Conservation (phyloP, 164 flowering plant species). For the Nelumbo lutea region DNA sequence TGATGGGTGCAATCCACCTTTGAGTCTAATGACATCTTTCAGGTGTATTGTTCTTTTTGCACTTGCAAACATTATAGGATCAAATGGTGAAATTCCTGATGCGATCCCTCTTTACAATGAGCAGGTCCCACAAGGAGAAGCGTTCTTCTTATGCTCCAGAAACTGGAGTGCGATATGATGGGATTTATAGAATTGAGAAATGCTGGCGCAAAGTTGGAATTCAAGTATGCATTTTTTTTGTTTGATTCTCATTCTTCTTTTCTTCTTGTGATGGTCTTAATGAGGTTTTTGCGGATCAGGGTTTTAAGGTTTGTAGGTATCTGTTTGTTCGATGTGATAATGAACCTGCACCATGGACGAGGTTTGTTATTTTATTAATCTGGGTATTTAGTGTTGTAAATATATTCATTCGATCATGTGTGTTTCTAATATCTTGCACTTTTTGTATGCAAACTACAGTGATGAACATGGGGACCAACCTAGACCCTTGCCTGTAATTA, state of each 20-base stretch:
- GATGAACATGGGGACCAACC: slow-evolving; percentile 33
- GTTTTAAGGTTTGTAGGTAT: slow-evolving; percentile 32
- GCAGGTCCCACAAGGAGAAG: slow-evolving; percentile 80
- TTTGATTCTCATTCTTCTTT: background rate
- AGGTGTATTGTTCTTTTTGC: no score
- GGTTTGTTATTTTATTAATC: slow-evolving; percentile 13
- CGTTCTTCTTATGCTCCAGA: slow-evolving; percentile 89
- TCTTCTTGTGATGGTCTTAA: background rate
- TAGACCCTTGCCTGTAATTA: slow-evolving; percentile 22
- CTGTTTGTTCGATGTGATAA: slow-evolving; percentile 40
- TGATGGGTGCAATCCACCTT: no score
- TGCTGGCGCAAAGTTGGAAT: slow-evolving; percentile 80
- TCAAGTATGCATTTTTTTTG: slow-evolving; percentile 37
- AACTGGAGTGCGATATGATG: slow-evolving; percentile 80
- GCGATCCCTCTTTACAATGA: background rate
- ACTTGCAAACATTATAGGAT: no score
- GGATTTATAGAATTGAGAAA: slow-evolving; percentile 81
- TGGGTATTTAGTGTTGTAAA: no score
- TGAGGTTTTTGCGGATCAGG: slow-evolving; percentile 10
- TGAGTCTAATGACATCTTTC: no score
- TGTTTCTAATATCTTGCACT: no score
- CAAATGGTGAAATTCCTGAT: no score
- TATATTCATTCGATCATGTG: no score
- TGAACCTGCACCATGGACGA: slow-evolving; percentile 42
- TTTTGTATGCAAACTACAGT: slow-evolving; percentile 15